A percentile compares a stretch with the other conserved stretches of the same genome.
Evolutionary conservation across 257 asterid species (phyloP).

Genomic region (Haberlea rhodopensis): DNA sequence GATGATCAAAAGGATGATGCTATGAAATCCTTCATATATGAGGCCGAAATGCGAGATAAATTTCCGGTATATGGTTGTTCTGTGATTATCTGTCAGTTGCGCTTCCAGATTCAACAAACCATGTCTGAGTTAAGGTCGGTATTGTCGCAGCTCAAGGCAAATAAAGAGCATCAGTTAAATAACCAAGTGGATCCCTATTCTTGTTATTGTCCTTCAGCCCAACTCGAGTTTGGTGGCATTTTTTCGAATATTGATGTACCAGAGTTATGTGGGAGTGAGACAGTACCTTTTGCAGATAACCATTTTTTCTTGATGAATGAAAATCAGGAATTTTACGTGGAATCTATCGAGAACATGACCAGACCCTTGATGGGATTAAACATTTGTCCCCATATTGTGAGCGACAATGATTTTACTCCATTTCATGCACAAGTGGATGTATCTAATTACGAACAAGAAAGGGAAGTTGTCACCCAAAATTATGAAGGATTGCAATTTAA

Average conservation of each 20-base stretch:
- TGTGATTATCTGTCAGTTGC: conserved; percentile 35
- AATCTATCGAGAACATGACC: conserved; percentile 14
- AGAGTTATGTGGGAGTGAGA: not conserved
- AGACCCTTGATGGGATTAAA: conserved; percentile 23
- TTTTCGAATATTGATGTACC: not conserved
- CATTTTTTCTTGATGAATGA: conserved; percentile 13
- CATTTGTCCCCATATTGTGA: conserved; percentile 9
- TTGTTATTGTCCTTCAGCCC: not conserved
- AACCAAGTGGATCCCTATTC: conserved; percentile 6
- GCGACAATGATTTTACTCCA: not conserved
- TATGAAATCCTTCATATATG: conserved; percentile 62
- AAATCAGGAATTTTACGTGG: conserved; percentile 7
- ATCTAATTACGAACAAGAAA: conserved; percentile 21
- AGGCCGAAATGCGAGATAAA: conserved; percentile 53
- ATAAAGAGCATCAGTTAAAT: conserved; percentile 20
- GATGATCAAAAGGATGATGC: conserved; percentile 50
- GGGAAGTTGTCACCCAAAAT: conserved; percentile 6
- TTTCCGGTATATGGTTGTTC: conserved; percentile 56
- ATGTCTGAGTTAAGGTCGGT: conserved; percentile 35
- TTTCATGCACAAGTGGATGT: conserved; percentile 29
- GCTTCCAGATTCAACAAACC: conserved; percentile 22
- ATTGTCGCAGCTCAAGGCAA: conserved; percentile 24
- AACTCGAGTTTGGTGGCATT: conserved; percentile 14
- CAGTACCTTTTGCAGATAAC: not conserved
- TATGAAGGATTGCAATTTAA: conserved; percentile 22